These are phyloP conservation scores for Lippia alba DNA, from an alignment of 305 asterid genomes.

Conservation along the genomic window DNA sequence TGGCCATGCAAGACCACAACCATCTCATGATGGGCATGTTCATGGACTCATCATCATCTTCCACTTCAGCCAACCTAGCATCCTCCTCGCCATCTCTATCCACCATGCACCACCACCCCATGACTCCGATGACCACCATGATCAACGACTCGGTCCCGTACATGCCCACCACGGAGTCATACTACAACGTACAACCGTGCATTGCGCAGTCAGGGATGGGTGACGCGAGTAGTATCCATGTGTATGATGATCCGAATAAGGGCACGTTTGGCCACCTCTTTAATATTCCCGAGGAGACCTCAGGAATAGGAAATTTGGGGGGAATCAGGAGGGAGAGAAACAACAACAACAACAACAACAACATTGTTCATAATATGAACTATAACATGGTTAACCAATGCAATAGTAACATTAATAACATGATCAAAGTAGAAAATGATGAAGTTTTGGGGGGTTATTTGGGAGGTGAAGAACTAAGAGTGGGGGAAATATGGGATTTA, in stretches of 20 bases:
- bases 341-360: background rate
- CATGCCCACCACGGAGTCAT: slow-evolving; percentile 30
- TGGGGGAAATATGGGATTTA: slow-evolving; percentile 62
- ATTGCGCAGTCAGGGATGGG: slow-evolving; percentile 27
- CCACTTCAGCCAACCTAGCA: background rate
- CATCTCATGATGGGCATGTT: slow-evolving; percentile 42
- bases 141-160: slow-evolving; percentile 34
- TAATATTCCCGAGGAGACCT: slow-evolving; percentile 33
- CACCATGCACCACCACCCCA: slow-evolving; percentile 19
- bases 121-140: slow-evolving; percentile 39
- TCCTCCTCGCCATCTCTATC: slow-evolving; percentile 38
- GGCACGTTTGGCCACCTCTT: slow-evolving; percentile 41
- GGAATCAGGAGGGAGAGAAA: slow-evolving; percentile 18
- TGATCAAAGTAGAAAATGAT: slow-evolving; percentile 44
- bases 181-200: slow-evolving; percentile 46
- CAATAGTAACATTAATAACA: slow-evolving; percentile 27
- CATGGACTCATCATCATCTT: slow-evolving; percentile 47
- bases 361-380: slow-evolving; percentile 24
- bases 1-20: slow-evolving; percentile 47
- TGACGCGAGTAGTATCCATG: background rate
- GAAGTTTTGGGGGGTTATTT: slow-evolving; percentile 56
- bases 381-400: slow-evolving; percentile 31
- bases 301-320: slow-evolving; percentile 27
- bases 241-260: slow-evolving; percentile 17
- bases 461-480: slow-evolving; percentile 55